Base-by-base conservation (phyloP, 1,284 basidiomycete genomes). In the Naganishia sp. region DNA sequence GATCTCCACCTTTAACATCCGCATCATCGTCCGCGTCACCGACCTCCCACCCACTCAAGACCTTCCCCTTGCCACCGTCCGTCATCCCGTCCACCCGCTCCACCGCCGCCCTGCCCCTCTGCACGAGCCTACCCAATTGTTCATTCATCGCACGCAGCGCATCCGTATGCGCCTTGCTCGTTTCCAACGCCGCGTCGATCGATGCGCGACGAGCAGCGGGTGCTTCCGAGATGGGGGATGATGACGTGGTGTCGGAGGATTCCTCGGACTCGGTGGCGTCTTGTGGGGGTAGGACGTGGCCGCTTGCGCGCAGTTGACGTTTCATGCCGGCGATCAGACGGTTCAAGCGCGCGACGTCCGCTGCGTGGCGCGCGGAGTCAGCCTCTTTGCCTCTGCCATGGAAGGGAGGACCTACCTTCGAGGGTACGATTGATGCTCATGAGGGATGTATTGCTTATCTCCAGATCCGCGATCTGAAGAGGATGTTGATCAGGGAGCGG, bases 401-500 rank as follows among this genome's bases (percentile, higher is more conserved):
- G 56, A 15, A 18, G 44, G 43, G 9, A 9, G 15, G 23, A n/a
- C 73, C 50, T 61, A 77, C 75, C 73, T 65, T 79, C 78, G 3
- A 79, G 69, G 11, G 71, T 73, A 31, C 74, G 73, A 66, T 79
- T 79, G 71, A 79, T 78, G 16, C 75, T 74, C 60, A 79, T 64
- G 28, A 79, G 67, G 50, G 75, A 76, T 10, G 75, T 72, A 64
- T 79, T 79, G 11, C 74, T 76, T 54, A 79, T 79, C 45, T 78
- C 77, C 1, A 79, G 65, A 68, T 79, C 78, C 16, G 77, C 77
- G 48, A 78, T 73, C 77, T 78, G 68, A 13, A 39, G 36, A 39
- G 7, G 7, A 15, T 7, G 28, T 48, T 13, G 44, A 28, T 31
- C 36, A 23, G 44, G 18, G 5, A 46, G 7, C 13, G 28, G 43